Evolutionary conservation across 1,284 basidiomycete genomes (phyloP), one percentile per base, ranked within the genome.

Genomic region (Trichosporon ovoides): DNA sequence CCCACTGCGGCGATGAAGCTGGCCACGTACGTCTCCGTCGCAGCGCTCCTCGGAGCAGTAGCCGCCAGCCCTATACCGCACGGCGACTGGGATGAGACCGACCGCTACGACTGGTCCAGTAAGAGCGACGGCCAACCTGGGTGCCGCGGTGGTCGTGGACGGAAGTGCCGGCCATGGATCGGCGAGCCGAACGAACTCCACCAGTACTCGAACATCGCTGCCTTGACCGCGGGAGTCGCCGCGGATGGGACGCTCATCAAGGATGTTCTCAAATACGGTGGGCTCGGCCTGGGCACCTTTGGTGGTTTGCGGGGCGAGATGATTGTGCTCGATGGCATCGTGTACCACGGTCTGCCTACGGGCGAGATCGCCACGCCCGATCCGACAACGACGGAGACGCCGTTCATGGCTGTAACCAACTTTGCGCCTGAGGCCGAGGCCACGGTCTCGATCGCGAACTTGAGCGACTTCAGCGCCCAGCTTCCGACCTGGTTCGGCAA

Each of bases 191-290:
- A 58, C 52, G 52, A 49, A 13, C 52, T 58, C 43, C 36, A 37
- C 35, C 56, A 58, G 52, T 53, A 58, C 56, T 53, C 52, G n/a
- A 35, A 38, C 33, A 58, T 58, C 6, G 52, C 56, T 7, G 56
- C 56, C 1, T n/a, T 58, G 36, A 35, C 46, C 10, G 52, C 20
- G 2, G 56, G 56, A 28, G 56, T 53, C 3, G 56, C 56, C 1
- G 20, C 46, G 20, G 24, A 46, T 28, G 52, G 56, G 34, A 58
- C 56, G 19, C 35, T 38, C 6, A 20, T 58, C 19, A 13, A 18
- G 16, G 18, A 49, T 20, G 51, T 58, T 11, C 40, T 58, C 1
- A 19, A 13, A 43, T 46, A 53, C 36, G 56, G 56, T 19, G 52
- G 53, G 43, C 28, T 50, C 7, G 56, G 56, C 11, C 56, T 58